Evolutionary conservation across 2,329 filamentous ascomycete species (phyloP).

Genomic region (Lasiodiplodia hormozganensis): DNA sequence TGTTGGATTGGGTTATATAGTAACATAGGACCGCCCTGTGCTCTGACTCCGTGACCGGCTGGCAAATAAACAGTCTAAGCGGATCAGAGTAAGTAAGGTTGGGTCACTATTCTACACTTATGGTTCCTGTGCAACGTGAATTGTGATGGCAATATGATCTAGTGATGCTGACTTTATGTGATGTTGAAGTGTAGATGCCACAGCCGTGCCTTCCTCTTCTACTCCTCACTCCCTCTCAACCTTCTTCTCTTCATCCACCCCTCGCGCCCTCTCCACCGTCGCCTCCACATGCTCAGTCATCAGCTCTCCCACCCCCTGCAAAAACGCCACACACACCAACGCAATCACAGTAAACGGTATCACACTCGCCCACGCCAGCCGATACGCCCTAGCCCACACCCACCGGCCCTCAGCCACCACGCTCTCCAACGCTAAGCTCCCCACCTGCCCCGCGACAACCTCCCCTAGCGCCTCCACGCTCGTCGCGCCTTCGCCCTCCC

Average conservation of each 20-base stretch:
- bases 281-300: constrained; percentile 44
- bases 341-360: constrained; percentile 42
- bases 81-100: neutral
- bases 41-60: neutral
- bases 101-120: neutral
- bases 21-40: neutral
- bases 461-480: constrained; percentile 27
- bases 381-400: constrained; percentile 41
- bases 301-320: constrained; percentile 40
- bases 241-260: constrained; percentile 32
- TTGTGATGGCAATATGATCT: neutral
- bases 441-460: constrained; percentile 32
- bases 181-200: too few relatives aligned
- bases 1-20: neutral
- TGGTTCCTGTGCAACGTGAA: neutral
- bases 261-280: constrained; percentile 37
- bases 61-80: neutral
- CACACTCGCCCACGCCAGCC: constrained; percentile 42
- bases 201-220: neutral
- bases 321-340: constrained; percentile 36
- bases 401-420: constrained; percentile 40
- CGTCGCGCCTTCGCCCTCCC: constrained; percentile 31
- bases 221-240: neutral
- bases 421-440: constrained; percentile 33
- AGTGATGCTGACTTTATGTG: neutral